Conservation (phyloP, 352 stramenopile genomes). For the Pilasporangium apinafurcum region DNA sequence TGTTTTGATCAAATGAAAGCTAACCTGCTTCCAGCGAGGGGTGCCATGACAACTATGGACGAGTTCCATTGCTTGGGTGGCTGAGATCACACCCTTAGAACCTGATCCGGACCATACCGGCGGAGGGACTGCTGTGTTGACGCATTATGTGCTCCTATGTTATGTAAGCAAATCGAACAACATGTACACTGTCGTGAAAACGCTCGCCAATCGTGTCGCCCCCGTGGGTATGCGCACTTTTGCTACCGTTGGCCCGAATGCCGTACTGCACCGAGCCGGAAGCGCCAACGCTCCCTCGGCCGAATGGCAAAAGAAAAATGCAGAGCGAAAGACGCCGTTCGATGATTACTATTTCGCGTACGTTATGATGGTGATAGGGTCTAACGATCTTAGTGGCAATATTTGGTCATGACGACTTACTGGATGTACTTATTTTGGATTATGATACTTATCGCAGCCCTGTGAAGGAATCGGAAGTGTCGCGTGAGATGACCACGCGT, state of each 20-base stretch:
- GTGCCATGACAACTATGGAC: conserved; percentile 39
- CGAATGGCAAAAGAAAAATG: conserved; percentile 39
- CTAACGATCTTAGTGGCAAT: no score
- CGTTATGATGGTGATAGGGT: no score
- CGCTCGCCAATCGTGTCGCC: conserved; percentile 14
- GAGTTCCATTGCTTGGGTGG: conserved; percentile 38
- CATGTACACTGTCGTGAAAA: conserved; percentile 35
- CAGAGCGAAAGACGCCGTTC: conserved; percentile 36
- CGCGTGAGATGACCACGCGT: conserved; percentile 61
- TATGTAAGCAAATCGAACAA: conserved; percentile 1
- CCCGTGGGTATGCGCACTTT: conserved; percentile 17
- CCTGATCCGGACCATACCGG: conserved; percentile 61
- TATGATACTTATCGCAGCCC: conserved; percentile 12
- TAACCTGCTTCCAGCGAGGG: conserved; percentile 48
- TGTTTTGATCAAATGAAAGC: no score
- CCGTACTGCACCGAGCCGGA: conserved; percentile 31
- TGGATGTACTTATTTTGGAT: no score
- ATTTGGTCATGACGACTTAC: no score
- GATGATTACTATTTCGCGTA: conserved; percentile 58
- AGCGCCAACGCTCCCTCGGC: conserved; percentile 35
- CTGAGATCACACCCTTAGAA: conserved; percentile 69
- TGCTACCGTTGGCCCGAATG: conserved; percentile 40
- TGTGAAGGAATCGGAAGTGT: conserved; percentile 58
- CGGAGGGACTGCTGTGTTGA: conserved; percentile 59
- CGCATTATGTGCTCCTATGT: conserved; percentile 4